phyloP scores from a whole-genome alignment of 2,329 filamentous ascomycete genomes.

The Aspergillus vadensis region DNA sequence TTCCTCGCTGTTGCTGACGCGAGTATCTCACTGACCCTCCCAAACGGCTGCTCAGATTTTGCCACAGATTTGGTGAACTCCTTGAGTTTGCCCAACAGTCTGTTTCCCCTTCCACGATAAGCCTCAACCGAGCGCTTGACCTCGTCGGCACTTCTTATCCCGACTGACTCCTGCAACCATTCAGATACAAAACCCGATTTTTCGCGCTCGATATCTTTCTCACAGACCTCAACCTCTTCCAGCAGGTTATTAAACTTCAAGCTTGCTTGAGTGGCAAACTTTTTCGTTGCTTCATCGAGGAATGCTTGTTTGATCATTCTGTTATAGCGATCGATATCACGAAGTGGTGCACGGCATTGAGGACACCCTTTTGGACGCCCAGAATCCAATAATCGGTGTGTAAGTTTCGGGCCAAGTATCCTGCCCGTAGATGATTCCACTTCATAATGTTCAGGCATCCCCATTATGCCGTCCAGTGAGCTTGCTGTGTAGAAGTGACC shows the following conservation, averaged over 20 bases:
- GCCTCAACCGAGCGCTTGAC: background rate
- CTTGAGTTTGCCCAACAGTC: background rate
- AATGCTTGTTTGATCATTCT: constrained; percentile 15
- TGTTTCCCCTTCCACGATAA: background rate
- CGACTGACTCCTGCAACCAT: background rate
- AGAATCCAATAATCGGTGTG: background rate
- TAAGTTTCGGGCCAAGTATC: background rate
- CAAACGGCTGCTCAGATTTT: constrained; percentile 8
- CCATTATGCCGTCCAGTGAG: constrained; percentile 15
- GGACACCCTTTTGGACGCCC: constrained; percentile 10
- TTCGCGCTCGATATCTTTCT: background rate
- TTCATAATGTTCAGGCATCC: constrained; percentile 12
- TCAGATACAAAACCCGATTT: background rate
- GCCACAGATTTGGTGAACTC: constrained; percentile 8
- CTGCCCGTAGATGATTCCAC: background rate
- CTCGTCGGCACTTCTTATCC: background rate
- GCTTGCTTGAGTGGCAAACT: constrained; percentile 13
- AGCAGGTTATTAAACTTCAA: background rate
- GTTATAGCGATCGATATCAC: constrained; percentile 19
- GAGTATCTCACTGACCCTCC: constrained; percentile 10
- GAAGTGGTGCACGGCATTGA: constrained; percentile 15
- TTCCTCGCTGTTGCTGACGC: background rate
- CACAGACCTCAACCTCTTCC: background rate
- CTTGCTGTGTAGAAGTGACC: constrained; percentile 18
- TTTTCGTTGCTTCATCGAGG: constrained; percentile 17